Evolutionary conservation across 257 asterid genomes (phyloP).

Genomic region (Gardenia jasminoides): DNA sequence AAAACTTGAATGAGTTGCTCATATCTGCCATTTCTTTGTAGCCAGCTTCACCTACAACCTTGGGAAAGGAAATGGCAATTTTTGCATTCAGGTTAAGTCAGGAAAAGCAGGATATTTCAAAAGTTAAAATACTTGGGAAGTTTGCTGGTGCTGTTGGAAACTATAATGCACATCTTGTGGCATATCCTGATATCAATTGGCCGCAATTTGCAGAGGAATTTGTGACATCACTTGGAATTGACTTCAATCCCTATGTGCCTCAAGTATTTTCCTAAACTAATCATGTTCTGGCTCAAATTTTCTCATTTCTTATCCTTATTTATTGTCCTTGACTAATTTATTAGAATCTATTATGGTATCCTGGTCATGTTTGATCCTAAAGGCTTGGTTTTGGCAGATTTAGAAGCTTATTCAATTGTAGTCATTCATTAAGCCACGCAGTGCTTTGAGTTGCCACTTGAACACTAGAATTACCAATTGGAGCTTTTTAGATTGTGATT

Average conservation of each 20-base stretch:
- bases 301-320: background rate
- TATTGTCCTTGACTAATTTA: background rate
- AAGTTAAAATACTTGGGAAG: constrained; percentile 44
- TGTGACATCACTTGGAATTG: constrained; percentile 42
- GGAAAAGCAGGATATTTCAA: constrained; percentile 33
- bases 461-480: background rate
- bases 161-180: constrained; percentile 51
- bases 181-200: constrained; percentile 52
- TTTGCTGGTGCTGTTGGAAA: constrained; percentile 61
- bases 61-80: constrained; percentile 59
- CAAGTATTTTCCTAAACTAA: constrained; percentile 28
- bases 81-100: constrained; percentile 40
- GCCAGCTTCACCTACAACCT: constrained; percentile 59
- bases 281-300: background rate
- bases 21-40: constrained; percentile 18
- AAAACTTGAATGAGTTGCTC: background rate
- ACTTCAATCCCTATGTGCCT: constrained; percentile 51
- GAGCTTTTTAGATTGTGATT: background rate
- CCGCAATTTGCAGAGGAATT: constrained; percentile 42
- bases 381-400: background rate
- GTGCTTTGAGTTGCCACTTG: background rate
- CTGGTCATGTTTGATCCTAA: background rate
- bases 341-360: background rate
- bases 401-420: background rate
- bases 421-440: background rate